A percentile compares a stretch with the other conserved stretches of the same genome.
Evolutionary conservation across 75 land plant species (phyloP).

Genomic region (Gnetum montanum): DNA sequence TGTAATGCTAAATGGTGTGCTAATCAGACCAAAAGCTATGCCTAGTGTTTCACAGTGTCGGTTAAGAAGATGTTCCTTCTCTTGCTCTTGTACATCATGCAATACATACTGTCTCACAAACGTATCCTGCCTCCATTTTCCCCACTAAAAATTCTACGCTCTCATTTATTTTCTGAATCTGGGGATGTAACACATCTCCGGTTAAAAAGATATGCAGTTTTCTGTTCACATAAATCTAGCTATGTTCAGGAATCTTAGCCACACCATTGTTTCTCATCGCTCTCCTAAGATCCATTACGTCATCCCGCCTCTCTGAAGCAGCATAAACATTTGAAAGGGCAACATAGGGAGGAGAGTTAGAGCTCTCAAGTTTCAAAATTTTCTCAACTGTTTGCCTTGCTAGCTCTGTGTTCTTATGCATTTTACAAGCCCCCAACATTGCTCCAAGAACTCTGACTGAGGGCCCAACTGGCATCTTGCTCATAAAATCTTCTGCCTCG

Average conservation of each 20-base stretch:
- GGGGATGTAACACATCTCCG: constrained; percentile 7
- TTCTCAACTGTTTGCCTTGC: not conserved
- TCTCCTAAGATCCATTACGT: constrained; percentile 3
- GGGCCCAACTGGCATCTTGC: constrained; percentile 7
- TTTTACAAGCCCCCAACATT: constrained; percentile 11
- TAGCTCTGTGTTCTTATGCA: not conserved
- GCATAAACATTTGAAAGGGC: constrained; percentile 18
- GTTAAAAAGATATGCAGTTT: constrained; percentile 5
- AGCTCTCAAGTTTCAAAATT: constrained; percentile 3
- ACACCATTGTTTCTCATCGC: constrained; percentile 15
- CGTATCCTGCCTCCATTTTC: constrained; percentile 6
- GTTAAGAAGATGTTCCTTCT: constrained; percentile 1
- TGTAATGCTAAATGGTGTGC: constrained; percentile 11
- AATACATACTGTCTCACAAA: constrained; percentile 3
- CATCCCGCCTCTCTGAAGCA: constrained; percentile 18
- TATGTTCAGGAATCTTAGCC: constrained; percentile 3
- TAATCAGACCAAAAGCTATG: constrained; percentile 24
- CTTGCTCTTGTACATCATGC: constrained; percentile 15
- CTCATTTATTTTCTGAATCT: constrained; percentile 4
- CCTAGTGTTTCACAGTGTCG: constrained; percentile 21
- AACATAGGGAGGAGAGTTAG: constrained; percentile 1
- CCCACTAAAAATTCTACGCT: constrained; percentile 8
- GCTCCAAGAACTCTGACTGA: not conserved
- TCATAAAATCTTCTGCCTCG: constrained; percentile 1
- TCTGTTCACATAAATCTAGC: constrained; percentile 14